Conservation (phyloP, 2,329 filamentous ascomycete genomes). For the Fusarium tuaranense region DNA sequence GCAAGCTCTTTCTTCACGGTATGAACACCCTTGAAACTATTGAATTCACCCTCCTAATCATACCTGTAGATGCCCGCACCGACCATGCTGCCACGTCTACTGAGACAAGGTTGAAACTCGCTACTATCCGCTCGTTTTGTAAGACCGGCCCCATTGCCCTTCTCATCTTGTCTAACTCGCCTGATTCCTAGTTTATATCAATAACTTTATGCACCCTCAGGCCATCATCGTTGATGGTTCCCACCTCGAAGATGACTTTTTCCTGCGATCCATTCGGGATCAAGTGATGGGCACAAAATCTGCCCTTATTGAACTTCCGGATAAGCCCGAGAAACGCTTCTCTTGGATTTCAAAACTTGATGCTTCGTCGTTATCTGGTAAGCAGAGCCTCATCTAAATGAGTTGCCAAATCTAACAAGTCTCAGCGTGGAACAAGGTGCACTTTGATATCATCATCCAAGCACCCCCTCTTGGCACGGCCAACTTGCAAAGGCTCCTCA, state of each 20-base stretch:
- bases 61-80: conserved; percentile 75
- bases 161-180: conserved; percentile 16
- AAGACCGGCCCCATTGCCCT: conserved; percentile 42
- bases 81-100: conserved; percentile 79
- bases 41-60: conserved; percentile 29
- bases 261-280: conserved; percentile 69
- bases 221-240: conserved; percentile 79
- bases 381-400: conserved; percentile 20
- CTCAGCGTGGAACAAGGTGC: conserved; percentile 80
- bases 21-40: conserved; percentile 25
- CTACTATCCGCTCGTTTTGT: conserved; percentile 74
- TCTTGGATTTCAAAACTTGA: conserved; percentile 86
- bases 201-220: conserved; percentile 81
- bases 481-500: conserved; percentile 79
- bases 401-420: conserved; percentile 28
- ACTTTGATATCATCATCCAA: conserved; percentile 86
- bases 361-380: conserved; percentile 75
- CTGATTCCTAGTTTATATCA: conserved; percentile 68
- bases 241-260: conserved; percentile 74
- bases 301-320: conserved; percentile 82
- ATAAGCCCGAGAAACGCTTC: conserved; percentile 70
- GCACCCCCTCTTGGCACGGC: conserved; percentile 78
- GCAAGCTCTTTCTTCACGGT: conserved; percentile 73
- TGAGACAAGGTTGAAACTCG: conserved; percentile 74
- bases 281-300: conserved; percentile 64